Conservation (phyloP, 441 rosid genomes). For the Croton setiger region DNA sequence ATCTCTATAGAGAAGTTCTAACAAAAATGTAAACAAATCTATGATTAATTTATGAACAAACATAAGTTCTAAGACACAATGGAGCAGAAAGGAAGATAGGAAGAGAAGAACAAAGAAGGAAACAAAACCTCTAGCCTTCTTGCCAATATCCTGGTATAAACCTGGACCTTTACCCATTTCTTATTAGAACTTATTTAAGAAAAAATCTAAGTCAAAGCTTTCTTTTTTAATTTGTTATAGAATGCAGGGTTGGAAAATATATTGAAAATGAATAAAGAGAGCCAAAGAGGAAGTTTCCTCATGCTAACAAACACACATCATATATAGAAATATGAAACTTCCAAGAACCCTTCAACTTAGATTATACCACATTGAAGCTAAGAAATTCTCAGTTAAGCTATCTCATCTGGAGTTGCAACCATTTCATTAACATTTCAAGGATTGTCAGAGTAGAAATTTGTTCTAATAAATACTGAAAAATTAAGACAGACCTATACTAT, state of each 20-base stretch:
- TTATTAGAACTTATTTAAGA: conserved; percentile 3
- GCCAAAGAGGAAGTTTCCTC: conserved; percentile 48
- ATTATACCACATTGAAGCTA: neutral
- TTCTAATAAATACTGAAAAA: neutral
- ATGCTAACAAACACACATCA: conserved; percentile 11
- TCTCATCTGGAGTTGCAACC: neutral
- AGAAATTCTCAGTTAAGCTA: neutral
- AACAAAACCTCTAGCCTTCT: conserved; percentile 47
- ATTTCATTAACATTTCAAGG: neutral
- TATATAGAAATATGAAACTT: conserved; percentile 32
- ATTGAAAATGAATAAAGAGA: conserved; percentile 19
- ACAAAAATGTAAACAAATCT: neutral
- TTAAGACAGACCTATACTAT: neutral
- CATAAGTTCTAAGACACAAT: neutral
- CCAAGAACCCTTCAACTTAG: conserved; percentile 27
- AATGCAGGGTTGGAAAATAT: conserved; percentile 22
- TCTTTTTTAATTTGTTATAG: conserved; percentile 13
- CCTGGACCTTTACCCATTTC: conserved; percentile 43
- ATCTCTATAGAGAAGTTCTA: conserved; percentile 55
- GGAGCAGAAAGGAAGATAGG: neutral
- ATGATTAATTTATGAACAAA: conserved; percentile 5
- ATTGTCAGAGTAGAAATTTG: neutral
- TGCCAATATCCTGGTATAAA: conserved; percentile 45
- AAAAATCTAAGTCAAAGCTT: conserved; percentile 5
- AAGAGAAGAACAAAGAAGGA: conserved; percentile 4